Base-by-base conservation (phyloP, 2,329 filamentous ascomycete species). In the Dothideomycetes sp. region DNA sequence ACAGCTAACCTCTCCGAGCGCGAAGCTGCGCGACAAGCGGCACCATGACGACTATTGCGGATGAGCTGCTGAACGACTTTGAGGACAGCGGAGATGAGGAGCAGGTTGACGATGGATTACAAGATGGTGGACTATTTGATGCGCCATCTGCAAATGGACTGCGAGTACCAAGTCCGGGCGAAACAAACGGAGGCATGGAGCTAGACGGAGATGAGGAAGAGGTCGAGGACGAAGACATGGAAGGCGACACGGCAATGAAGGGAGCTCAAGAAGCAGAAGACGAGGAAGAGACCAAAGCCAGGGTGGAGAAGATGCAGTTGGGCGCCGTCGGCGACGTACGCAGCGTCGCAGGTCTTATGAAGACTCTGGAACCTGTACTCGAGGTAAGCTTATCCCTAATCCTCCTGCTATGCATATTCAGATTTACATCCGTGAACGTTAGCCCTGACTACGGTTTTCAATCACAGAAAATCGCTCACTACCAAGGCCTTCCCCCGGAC, bases 21-120 rank as follows among this genome's bases (percentile, higher is more conserved):
- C 22, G 12, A 27, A 12, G 22, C 22, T 27, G 22, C 22, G 22
- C 22, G 12, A 27, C 22, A 7, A 7, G 7, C 7, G 22, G 22
- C 61, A 50, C 38, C 12, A 93, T 95, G 87, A 86, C 89, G 59
- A 93, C 86, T 33, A 73, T 93, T 47, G 89, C 85, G 46, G 88
- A 96, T 55, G 89, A 96, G 59, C 75, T 98, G 9, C 72, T 96
- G 51, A 84, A 91, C 55, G 86, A 94, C 58, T 91, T 94, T 48
- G 86, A 87, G 53, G 85, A 93, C 55, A 84, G 79, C 4, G 86
- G 79, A 37, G 80, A 81, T 45, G 75, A 77, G 27, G 68, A 75
- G 22, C 45, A 54, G 30, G 52, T 45, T 19, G 54, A 56, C 16
- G 50, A 49, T 29, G 49, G 53, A 24, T 34, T 44, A 19, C 50